Evolutionary conservation across 331 rosid species (phyloP).

Genomic region (Quercus tomentella): DNA sequence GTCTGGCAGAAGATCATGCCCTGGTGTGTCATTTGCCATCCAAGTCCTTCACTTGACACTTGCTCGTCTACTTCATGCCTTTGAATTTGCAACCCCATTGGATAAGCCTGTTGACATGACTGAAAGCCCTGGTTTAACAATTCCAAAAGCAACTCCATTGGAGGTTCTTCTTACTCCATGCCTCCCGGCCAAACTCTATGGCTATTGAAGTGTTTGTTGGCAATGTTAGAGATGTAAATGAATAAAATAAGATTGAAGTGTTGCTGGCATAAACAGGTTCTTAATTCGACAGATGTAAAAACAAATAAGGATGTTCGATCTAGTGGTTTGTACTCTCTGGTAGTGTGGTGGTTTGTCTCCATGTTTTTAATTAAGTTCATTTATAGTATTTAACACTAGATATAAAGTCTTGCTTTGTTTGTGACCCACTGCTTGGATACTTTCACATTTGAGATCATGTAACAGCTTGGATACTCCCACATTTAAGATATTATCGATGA

Average conservation of each 20-base stretch:
- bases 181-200: constrained; percentile 25
- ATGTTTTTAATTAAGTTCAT: no score
- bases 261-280: no score
- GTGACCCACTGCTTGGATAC: no score
- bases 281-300: no score
- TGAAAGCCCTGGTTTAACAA: constrained; percentile 33
- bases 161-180: constrained; percentile 32
- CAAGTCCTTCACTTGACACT: constrained; percentile 39
- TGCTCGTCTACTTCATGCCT: constrained; percentile 36
- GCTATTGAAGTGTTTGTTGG: background rate
- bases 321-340: no score
- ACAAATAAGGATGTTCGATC: no score
- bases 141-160: constrained; percentile 34
- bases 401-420: no score
- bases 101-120: constrained; percentile 28
- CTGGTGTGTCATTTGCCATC: constrained; percentile 44
- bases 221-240: background rate
- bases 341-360: no score
- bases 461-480: no score
- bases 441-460: no score
- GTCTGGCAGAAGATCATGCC: constrained; percentile 45
- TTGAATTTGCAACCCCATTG: constrained; percentile 28
- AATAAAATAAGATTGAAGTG: background rate
- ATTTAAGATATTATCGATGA: no score
- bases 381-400: no score